Base-by-base conservation (phyloP, 2,329 filamentous ascomycete species). In the Sporothrix protearum region DNA sequence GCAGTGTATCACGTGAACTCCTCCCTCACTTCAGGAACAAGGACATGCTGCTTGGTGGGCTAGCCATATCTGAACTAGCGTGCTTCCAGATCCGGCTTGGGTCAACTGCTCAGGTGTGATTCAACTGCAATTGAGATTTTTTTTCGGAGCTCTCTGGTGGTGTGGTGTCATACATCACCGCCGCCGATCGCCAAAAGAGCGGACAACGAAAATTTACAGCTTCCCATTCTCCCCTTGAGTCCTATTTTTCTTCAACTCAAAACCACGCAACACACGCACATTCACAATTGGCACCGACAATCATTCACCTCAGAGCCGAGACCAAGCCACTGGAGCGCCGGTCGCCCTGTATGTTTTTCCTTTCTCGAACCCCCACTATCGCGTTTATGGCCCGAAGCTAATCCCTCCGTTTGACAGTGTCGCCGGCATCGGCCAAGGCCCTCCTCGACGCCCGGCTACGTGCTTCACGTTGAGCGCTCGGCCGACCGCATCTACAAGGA, bases 391-490 rank as follows among this genome's bases (percentile, higher is more conserved):
- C 45, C 30, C 16, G 39, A 30, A 49, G 42, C 63, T 66, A 49
- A 66, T 42, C 63, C 14, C 25, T n/a, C 25, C 14, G 22, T 61
- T 25, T 7, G 6, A 36, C 39, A 67, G 69, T 76, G 57, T 73
- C 76, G 3, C 76, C 76, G n/a, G 68, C 47, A 33, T 74, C 76
- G 47, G 70, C 75, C 73, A 76, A 89, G 80, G 84, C 84, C 69
- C 85, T 93, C 69, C 82, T 92, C 70, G 86, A 91, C 74, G 89
- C 89, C 89, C 53, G 91, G 91, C 73, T 93, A 92, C 79, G 84
- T 84, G 30, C 85, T 93, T 76, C 86, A 86, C 67, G 87, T 92
- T 67, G 91, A 93, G 83, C 85, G 86, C 73, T 88, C 86, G 72
- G 85, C 87, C n/a, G 85, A 87, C 77, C 85, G 91, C 71, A 92